phyloP scores from a whole-genome alignment of 2,329 filamentous ascomycete species.

The Beauveria medogensis region DNA sequence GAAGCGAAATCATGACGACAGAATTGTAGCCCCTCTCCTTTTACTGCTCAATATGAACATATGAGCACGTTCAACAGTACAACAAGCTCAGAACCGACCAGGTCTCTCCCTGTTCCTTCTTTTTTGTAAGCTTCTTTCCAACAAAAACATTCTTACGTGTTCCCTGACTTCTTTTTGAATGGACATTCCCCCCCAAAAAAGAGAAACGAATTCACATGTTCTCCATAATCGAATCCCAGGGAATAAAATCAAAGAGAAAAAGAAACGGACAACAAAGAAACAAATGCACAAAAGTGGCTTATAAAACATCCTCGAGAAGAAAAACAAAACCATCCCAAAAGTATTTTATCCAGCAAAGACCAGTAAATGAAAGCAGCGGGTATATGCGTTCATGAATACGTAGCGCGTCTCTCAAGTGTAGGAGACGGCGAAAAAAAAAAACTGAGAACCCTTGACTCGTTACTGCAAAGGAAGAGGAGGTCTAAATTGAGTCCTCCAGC shows the following conservation, averaged over 20 bases:
- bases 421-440: neutral
- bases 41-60: neutral
- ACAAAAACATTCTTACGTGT: neutral
- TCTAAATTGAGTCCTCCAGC: neutral
- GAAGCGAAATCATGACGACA: neutral
- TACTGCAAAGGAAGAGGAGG: conserved; percentile 15
- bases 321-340: conserved; percentile 7
- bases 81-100: neutral
- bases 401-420: conserved; percentile 12
- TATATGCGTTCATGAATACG: conserved; percentile 27
- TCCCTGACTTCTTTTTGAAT: neutral
- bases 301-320: conserved; percentile 3
- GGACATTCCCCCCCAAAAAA: conserved; percentile 11
- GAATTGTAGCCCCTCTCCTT: neutral
- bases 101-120: neutral
- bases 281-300: neutral
- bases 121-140: conserved; percentile 4
- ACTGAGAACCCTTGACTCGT: conserved; percentile 3
- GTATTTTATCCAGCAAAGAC: conserved; percentile 10
- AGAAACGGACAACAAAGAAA: conserved; percentile 6
- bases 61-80: neutral
- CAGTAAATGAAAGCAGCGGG: conserved; percentile 17
- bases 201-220: neutral
- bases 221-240: neutral
- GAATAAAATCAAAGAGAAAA: conserved; percentile 12